Percentiles rank a stretch among this genome's conserved stretches.
Conservation (phyloP, 306 rosid genomes). For the Glycine latifolia region DNA sequence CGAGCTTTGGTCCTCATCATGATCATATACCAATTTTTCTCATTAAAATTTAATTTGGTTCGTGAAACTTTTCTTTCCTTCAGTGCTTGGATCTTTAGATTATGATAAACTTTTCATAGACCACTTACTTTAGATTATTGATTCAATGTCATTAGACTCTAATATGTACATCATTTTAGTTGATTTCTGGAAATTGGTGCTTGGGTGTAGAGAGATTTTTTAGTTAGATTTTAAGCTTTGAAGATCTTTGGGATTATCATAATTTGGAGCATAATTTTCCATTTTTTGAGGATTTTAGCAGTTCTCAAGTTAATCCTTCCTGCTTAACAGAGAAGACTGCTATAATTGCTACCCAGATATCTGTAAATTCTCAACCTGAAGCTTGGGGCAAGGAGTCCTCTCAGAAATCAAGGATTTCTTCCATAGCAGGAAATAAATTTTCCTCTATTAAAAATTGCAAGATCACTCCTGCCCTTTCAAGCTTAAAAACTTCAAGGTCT, state of each 20-base stretch:
- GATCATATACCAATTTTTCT: conserved; percentile 21
- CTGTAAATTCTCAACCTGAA: conserved; percentile 51
- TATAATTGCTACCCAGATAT: conserved; percentile 48
- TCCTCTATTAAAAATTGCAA: conserved; percentile 53
- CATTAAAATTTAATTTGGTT: conserved; percentile 1
- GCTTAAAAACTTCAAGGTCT: conserved; percentile 62
- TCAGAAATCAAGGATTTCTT: conserved; percentile 51
- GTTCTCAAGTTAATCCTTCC: conserved; percentile 59
- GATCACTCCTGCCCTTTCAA: conserved; percentile 59
- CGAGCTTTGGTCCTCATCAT: conserved; percentile 32
- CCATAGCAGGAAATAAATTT: conserved; percentile 60
- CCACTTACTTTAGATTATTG: background rate
- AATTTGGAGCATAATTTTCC: conserved; percentile 37
- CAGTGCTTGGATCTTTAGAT: background rate
- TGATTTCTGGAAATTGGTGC: conserved; percentile 39
- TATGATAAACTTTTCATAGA: background rate
- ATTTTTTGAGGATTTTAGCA: conserved; percentile 45
- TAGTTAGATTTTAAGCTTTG: conserved; percentile 28
- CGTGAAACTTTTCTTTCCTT: conserved; percentile 11
- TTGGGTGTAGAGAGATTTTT: background rate
- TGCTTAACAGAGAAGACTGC: conserved; percentile 54
- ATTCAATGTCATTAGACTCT: conserved; percentile 7
- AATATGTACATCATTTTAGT: conserved; percentile 8
- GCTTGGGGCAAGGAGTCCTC: conserved; percentile 50
- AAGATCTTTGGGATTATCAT: conserved; percentile 27